Conservation (phyloP, 257 asterid genomes). For the Henckelia pumila region DNA sequence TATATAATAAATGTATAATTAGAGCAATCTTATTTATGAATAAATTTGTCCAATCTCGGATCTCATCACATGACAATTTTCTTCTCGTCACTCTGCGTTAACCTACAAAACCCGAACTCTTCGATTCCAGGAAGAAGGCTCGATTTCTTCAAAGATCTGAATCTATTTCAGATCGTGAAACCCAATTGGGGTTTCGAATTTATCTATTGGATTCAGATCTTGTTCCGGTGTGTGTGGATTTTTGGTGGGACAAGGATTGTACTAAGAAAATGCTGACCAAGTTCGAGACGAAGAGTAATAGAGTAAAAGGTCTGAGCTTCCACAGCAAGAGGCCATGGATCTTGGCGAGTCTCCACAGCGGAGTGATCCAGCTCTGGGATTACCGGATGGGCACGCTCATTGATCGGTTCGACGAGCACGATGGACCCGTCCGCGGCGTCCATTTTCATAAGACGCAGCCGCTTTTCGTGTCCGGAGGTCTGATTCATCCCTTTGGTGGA, state of each 20-base stretch:
- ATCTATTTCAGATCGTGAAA: constrained; percentile 11
- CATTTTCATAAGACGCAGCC: constrained; percentile 91
- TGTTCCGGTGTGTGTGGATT: constrained; percentile 6
- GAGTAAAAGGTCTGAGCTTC: constrained; percentile 95
- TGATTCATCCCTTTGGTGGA: neutral
- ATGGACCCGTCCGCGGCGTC: constrained; percentile 93
- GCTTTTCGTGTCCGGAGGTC: constrained; percentile 94
- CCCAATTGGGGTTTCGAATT: constrained; percentile 33
- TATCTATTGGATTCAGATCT: constrained; percentile 25
- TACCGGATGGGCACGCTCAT: constrained; percentile 98
- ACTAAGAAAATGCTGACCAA: constrained; percentile 36
- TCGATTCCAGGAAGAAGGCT: constrained; percentile 11
- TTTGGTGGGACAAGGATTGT: constrained; percentile 17
- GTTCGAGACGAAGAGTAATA: constrained; percentile 95
- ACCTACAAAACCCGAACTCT: constrained; percentile 22
- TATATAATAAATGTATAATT: no score
- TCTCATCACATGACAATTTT: no score
- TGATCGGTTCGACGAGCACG: constrained; percentile 88
- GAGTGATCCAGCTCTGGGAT: constrained; percentile 99
- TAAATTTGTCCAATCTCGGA: no score
- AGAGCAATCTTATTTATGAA: no score
- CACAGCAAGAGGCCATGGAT: constrained; percentile 98
- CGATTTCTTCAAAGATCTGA: constrained; percentile 31
- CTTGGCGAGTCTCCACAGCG: constrained; percentile 98
- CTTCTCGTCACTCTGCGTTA: constrained; percentile 1